Percentiles rank a stretch among this genome's conserved stretches.
phyloP scores from a whole-genome alignment of 208 protist genomes.

The Wallacemonas sp. region DNA sequence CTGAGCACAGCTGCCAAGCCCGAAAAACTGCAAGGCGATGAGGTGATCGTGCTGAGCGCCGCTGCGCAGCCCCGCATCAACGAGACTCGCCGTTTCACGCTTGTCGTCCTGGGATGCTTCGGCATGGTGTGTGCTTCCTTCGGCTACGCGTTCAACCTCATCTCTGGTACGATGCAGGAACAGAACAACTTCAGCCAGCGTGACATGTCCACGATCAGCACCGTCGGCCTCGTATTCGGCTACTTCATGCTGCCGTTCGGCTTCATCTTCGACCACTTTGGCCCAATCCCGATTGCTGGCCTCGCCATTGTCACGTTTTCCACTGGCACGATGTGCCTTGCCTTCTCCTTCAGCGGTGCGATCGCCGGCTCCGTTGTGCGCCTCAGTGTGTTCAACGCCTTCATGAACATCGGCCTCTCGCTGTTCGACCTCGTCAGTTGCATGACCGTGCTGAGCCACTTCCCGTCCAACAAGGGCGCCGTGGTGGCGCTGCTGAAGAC shows the following conservation, averaged over 20 bases:
- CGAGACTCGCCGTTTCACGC: conserved; percentile 36
- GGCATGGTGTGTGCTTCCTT: conserved; percentile 41
- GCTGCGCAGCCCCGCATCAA: conserved; percentile 16
- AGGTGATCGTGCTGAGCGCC: background rate
- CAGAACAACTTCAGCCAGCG: conserved; percentile 49
- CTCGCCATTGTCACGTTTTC: conserved; percentile 32
- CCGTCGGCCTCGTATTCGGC: conserved; percentile 33
- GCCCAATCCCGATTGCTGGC: conserved; percentile 34
- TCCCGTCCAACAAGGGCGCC: conserved; percentile 44
- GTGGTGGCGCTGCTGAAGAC: conserved; percentile 61
- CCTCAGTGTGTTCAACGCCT: conserved; percentile 34
- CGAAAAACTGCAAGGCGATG: background rate
- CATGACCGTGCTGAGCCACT: conserved; percentile 52
- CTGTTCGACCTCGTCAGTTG: conserved; percentile 44
- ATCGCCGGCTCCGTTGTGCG: conserved; percentile 35
- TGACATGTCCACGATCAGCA: conserved; percentile 59
- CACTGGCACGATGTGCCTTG: conserved; percentile 32
- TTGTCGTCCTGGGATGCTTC: conserved; percentile 39
- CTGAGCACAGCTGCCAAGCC: background rate
- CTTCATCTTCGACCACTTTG: conserved; percentile 55
- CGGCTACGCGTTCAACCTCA: conserved; percentile 54
- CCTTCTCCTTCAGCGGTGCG: conserved; percentile 42
- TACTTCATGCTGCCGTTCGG: conserved; percentile 46
- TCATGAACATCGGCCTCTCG: conserved; percentile 25
- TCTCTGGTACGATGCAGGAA: conserved; percentile 32